Evolutionary conservation across 805 yeast species (phyloP), one percentile per base, ranked within the genome.

Genomic region (Phaffomyces antillensis): DNA sequence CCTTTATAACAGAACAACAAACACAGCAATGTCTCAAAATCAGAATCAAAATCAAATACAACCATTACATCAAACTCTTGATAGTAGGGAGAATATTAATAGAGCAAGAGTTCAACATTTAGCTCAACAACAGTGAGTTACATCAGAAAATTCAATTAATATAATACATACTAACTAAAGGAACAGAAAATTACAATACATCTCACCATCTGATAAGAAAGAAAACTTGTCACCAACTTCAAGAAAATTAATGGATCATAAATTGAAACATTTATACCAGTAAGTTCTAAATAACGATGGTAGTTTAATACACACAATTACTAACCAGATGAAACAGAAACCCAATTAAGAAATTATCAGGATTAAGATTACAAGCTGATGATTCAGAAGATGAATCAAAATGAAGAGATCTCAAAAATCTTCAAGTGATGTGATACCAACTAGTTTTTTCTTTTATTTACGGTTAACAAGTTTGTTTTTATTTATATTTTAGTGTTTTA

Each of bases 161-260:
- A 15, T 26, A 15, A 25, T 17, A n/a, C 6, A 31, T 28, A 39
- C 50, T 51, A 44, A 49, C 52, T 32, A 7, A 2, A 13, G 3
- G 24, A 9, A 9, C 36, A 59, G 63, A 40, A 59, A 59, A 42
- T 50, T 59, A 16, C 49, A 59, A 43, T 59, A 59, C 37, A 55
- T 59, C 17, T 59, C 63, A 7, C 63, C 63, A 24, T 58, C 61
- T 2, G 63, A 59, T 36, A 52, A 50, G 38, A 52, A 47, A 12
- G 63, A 59, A 46, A 59, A 58, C 45, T 31, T 59, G 41, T 58
- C 62, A 1, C 63, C 63, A 42, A 58, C 61, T 8, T 58, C 62
- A 4, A 59, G 55, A 49, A 59, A 59, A 41, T 45, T 59, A 25
- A 46, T 56, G 50, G 50, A 52, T 32, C 63, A 59, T 43, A 59